Base-by-base conservation (phyloP, 2,329 filamentous ascomycete genomes). In the Chaetomium strumarium region DNA sequence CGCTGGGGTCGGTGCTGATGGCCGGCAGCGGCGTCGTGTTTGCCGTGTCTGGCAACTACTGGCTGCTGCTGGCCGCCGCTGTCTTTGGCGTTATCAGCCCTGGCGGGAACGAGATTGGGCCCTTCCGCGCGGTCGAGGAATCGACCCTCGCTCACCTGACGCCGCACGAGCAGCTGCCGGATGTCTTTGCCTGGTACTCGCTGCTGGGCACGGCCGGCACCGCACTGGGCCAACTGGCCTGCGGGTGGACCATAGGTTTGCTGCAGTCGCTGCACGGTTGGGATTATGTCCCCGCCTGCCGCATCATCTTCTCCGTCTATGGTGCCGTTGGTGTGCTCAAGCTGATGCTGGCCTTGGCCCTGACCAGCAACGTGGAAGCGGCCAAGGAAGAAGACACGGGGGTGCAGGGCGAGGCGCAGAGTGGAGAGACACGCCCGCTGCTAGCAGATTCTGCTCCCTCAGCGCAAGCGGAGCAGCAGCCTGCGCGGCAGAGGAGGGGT, bases 91-190 rank as follows among this genome's bases (percentile, higher is more conserved):
- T 85, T 9, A 77, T 85, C 49, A 82, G 77, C 62, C 76, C 80
- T 0, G 82, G 71, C 2, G 83, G 83, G 8, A 77, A 80, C n/a
- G 84, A 86, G 58, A 84, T 86, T 62, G 84, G 83, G 0, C 83
- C 84, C 0, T 86, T 86, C 59, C 72, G 83, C 37, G 80, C 80
- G 3, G 80, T 87, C 36, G 84, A 86, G 62, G 83, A 86, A 69
- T 81, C 78, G 0, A 80, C 78, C 31, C 63, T 86, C 7, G 79
- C 81, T 4, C 79, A 85, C 61, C 70, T 86, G 38, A 84, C 81
- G 0, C 73, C 68, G 0, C 72, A 76, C 0, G 66, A 72, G 30
- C 77, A 75, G 1, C 70, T 83, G 40, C 70, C 79, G 14, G 81
- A 86, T 64, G 81, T 86, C 14, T 71, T 85, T 53, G 75, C 79